Conservation (phyloP, 768 basidiomycete species). For the Lactifluus pinguis region DNA sequence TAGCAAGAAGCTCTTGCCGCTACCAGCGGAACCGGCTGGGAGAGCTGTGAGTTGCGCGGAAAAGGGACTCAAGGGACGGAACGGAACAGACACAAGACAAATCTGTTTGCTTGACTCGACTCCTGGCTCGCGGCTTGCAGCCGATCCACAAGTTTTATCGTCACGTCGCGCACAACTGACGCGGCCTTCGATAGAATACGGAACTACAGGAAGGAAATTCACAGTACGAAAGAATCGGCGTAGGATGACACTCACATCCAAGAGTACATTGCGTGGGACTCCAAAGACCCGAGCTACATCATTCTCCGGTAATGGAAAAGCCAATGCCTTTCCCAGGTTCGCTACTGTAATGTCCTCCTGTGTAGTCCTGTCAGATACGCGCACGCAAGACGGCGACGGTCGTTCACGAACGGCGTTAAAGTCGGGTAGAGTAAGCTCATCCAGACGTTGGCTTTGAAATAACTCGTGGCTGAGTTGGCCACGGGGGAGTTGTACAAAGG, state of each 20-base stretch:
- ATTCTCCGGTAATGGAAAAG: constrained; percentile 17
- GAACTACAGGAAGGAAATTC: constrained; percentile 35
- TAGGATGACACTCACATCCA: constrained; percentile 10
- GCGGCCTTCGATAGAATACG: constrained; percentile 61
- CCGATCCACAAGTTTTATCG: constrained; percentile 43
- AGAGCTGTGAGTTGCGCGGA: not conserved
- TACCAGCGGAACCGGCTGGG: constrained; percentile 64
- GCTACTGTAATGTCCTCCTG: constrained; percentile 11
- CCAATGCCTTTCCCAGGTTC: constrained; percentile 10
- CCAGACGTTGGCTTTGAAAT: constrained; percentile 32
- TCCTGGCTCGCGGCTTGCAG: constrained; percentile 42
- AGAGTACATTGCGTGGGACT: constrained; percentile 2
- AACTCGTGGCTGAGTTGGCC: constrained; percentile 32
- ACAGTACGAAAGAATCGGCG: not conserved
- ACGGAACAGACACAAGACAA: constrained; percentile 53
- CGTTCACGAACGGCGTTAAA: constrained; percentile 35
- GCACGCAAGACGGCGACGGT: not conserved
- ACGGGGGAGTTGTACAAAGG: constrained; percentile 35
- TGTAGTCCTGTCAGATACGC: not conserved
- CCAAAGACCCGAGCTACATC: constrained; percentile 16
- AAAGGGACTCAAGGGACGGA: not conserved
- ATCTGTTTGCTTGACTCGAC: constrained; percentile 44
- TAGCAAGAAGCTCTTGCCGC: constrained; percentile 73
- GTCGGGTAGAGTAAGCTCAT: constrained; percentile 31
- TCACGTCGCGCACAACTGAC: constrained; percentile 62